phyloP scores from a whole-genome alignment of 352 stramenopile species.

The Globisporangium spinosum region DNA sequence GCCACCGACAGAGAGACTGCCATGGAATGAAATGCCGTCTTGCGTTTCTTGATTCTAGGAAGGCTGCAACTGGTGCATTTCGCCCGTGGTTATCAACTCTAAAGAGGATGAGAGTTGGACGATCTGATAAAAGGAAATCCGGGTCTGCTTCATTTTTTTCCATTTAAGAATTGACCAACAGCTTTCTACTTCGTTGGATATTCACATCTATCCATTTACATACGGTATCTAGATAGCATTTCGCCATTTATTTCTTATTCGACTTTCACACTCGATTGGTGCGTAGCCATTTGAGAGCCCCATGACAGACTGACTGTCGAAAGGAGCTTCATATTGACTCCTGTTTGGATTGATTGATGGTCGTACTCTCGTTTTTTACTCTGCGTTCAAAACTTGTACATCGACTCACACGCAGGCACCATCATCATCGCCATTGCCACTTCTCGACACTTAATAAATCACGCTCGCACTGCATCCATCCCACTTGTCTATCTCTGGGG shows the following conservation, averaged over 20 bases:
- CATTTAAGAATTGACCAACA: neutral
- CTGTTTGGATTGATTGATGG: neutral
- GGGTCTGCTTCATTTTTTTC: conserved; percentile 9
- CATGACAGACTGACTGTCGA: neutral
- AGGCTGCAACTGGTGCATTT: neutral
- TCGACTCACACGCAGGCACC: neutral
- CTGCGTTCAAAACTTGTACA: neutral
- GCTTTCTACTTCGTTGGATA: neutral
- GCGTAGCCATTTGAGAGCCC: neutral
- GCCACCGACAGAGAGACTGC: neutral
- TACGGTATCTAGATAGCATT: neutral
- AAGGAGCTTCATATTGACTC: neutral
- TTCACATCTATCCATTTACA: conserved; percentile 9
- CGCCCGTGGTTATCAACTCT: neutral
- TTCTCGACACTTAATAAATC: neutral
- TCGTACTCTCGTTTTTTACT: neutral
- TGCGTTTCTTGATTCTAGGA: neutral
- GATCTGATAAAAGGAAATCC: neutral
- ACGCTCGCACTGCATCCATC: neutral
- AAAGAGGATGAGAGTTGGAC: neutral
- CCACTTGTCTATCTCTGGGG: neutral
- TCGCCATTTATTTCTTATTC: conserved; percentile 6
- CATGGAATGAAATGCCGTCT: neutral
- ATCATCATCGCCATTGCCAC: neutral
- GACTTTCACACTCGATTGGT: neutral